phyloP scores from a whole-genome alignment of 2,329 filamentous ascomycete species.

The Paecilomyces sp. region DNA sequence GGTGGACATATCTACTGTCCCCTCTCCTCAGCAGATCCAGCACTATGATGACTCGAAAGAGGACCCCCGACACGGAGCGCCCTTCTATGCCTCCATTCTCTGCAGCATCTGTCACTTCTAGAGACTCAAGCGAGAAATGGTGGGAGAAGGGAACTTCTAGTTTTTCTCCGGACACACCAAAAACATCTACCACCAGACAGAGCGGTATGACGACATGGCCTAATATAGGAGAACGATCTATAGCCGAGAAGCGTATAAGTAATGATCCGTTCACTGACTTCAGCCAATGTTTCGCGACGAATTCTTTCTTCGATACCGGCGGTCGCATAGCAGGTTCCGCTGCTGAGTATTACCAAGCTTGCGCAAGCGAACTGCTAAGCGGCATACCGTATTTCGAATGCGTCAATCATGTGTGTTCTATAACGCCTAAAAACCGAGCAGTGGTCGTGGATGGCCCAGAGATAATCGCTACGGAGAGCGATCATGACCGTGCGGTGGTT shows the following conservation, averaged over 20 bases:
- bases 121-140: slow-evolving; percentile 17
- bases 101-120: slow-evolving; percentile 7
- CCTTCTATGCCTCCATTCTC: slow-evolving; percentile 21
- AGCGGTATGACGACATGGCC: slow-evolving; percentile 13
- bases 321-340: slow-evolving; percentile 24
- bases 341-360: slow-evolving; percentile 39
- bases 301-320: neutral
- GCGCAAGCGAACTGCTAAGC: slow-evolving; percentile 37
- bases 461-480: slow-evolving; percentile 1
- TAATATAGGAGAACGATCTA: slow-evolving; percentile 8
- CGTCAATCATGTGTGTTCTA: slow-evolving; percentile 34
- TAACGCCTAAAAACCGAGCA: slow-evolving; percentile 19
- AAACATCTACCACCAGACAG: slow-evolving; percentile 5
- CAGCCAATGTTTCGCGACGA: neutral
- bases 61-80: slow-evolving; percentile 11
- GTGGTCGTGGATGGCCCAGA: slow-evolving; percentile 12
- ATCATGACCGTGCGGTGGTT: neutral
- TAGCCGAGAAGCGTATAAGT: slow-evolving; percentile 8
- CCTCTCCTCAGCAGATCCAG: slow-evolving; percentile 34
- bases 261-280: neutral
- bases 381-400: slow-evolving; percentile 37
- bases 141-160: slow-evolving; percentile 20
- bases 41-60: slow-evolving; percentile 23
- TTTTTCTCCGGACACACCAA: slow-evolving; percentile 28
- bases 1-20: slow-evolving; percentile 43